These are phyloP conservation scores for Agaricus bisporus DNA, from an alignment of 768 basidiomycete species.

Conservation along the genomic window DNA sequence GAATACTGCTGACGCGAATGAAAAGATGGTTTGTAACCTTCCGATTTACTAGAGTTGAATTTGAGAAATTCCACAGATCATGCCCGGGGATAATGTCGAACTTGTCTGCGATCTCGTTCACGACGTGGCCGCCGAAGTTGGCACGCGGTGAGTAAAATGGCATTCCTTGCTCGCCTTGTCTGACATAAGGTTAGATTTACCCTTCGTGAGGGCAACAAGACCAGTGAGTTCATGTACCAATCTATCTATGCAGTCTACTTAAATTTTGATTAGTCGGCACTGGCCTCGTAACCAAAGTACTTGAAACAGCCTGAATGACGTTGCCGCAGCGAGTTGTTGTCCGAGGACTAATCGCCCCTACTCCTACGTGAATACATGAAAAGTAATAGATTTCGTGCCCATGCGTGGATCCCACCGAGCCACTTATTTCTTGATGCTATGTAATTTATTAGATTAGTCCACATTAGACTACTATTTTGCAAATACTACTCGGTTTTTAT, in stretches of 20 bases:
- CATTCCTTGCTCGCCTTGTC: constrained; percentile 6
- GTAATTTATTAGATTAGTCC: constrained; percentile 14
- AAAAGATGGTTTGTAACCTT: constrained; percentile 67
- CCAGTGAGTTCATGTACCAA: constrained; percentile 48
- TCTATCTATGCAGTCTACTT: constrained; percentile 1
- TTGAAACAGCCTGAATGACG: constrained; percentile 28
- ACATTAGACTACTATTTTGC: neutral
- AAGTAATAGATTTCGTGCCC: neutral
- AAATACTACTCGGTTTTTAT: neutral
- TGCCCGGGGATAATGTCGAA: constrained; percentile 98
- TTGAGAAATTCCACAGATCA: constrained; percentile 45
- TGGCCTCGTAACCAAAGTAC: constrained; percentile 86
- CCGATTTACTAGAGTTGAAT: neutral
- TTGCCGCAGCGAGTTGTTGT: neutral
- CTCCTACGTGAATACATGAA: neutral
- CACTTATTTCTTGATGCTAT: constrained; percentile 1
- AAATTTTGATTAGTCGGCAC: constrained; percentile 64
- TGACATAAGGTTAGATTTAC: constrained; percentile 52
- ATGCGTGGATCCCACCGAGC: neutral
- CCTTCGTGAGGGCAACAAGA: constrained; percentile 91
- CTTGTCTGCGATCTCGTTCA: constrained; percentile 78
- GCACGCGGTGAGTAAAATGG: constrained; percentile 51
- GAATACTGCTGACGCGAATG: constrained; percentile 70
- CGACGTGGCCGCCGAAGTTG: constrained; percentile 86
- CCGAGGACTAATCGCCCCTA: constrained; percentile 2